A percentile compares a stretch with the other conserved stretches of the same genome.
Conservation (phyloP, 2,329 filamentous ascomycete species). For the Lasiodiplodia gonubiensis region DNA sequence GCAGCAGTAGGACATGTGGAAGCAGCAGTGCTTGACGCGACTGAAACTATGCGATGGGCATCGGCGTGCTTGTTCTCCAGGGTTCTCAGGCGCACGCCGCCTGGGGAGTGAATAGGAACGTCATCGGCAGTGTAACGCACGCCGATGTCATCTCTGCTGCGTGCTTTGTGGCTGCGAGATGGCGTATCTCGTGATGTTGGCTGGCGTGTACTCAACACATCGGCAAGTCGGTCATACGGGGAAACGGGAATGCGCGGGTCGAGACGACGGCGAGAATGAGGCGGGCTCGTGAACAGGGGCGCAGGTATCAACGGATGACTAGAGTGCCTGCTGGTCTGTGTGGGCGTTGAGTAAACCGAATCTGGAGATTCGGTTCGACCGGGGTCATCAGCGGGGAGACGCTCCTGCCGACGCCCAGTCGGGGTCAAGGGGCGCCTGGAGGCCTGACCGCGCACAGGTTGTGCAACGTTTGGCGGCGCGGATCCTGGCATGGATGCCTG, state of each 20-base stretch:
- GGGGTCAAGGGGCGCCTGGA: conserved; percentile 21
- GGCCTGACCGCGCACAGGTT: conserved; percentile 18
- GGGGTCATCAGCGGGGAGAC: conserved; percentile 2
- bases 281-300: conserved; percentile 26
- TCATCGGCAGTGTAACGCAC: neutral
- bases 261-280: conserved; percentile 21
- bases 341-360: conserved; percentile 15
- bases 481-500: conserved; percentile 22
- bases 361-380: conserved; percentile 1
- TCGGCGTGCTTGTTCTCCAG: neutral
- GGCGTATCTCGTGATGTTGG: conserved; percentile 1
- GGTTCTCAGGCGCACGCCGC: neutral
- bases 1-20: conserved; percentile 2
- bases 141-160: neutral
- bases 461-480: conserved; percentile 25
- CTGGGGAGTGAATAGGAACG: neutral
- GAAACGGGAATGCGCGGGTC: conserved; percentile 26
- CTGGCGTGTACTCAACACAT: conserved; percentile 2
- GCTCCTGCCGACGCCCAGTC: conserved; percentile 8
- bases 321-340: neutral
- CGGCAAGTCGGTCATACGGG: conserved; percentile 19
- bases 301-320: conserved; percentile 25
- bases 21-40: conserved; percentile 1
- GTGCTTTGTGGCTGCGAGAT: neutral
- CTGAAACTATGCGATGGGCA: conserved; percentile 10